phyloP scores from a whole-genome alignment of 345 rosid genomes.

The Anastatica hierochuntica region DNA sequence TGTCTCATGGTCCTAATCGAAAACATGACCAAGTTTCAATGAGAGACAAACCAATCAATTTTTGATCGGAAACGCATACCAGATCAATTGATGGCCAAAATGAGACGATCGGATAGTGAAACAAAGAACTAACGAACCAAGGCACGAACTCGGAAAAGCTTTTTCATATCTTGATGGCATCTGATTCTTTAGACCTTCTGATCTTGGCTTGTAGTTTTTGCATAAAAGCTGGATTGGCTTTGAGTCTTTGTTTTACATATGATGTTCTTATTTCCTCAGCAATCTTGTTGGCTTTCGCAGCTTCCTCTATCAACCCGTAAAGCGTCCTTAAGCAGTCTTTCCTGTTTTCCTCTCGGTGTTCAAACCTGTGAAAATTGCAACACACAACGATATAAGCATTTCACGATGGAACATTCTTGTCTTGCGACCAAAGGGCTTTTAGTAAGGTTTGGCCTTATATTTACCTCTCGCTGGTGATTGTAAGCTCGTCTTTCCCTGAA shows the following conservation, averaged over 20 bases:
- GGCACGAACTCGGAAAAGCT: too few species aligned
- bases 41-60: not conserved
- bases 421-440: not conserved
- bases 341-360: conserved; percentile 90
- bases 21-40: conserved; percentile 4
- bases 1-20: conserved; percentile 5
- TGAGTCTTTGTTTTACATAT: conserved; percentile 68
- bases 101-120: too few species aligned
- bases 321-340: conserved; percentile 89
- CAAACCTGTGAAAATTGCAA: conserved; percentile 48
- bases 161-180: conserved; percentile 28
- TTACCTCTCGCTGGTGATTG: conserved; percentile 94
- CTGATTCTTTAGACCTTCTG: conserved; percentile 31
- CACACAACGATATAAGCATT: not conserved
- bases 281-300: conserved; percentile 67
- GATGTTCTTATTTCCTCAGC: conserved; percentile 63
- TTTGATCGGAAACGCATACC: too few species aligned
- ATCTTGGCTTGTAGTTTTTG: conserved; percentile 66
- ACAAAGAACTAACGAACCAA: too few species aligned
- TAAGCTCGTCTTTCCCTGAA: conserved; percentile 93
- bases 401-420: not conserved
- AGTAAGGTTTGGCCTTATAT: not conserved
- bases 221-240: conserved; percentile 81
- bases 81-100: too few species aligned
- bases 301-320: conserved; percentile 69